Evolutionary conservation across 192 early-diverging fungal species (phyloP).

Genomic region (Podila epigama): DNA sequence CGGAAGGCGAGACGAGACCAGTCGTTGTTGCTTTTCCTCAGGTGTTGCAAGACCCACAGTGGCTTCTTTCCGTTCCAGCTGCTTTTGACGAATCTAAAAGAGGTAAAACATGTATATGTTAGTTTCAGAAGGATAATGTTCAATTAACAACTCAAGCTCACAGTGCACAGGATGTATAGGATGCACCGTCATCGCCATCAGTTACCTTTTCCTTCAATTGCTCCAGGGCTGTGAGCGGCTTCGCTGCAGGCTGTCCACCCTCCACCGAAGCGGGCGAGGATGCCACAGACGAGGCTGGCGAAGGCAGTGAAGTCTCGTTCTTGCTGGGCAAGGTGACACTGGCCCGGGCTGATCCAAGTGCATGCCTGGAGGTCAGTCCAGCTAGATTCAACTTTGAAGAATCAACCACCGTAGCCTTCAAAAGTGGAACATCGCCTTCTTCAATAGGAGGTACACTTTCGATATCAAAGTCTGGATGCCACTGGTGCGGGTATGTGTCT

Average conservation of each 20-base stretch:
- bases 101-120: neutral
- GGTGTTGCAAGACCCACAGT: neutral
- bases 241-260: neutral
- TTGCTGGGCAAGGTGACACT: neutral
- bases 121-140: neutral
- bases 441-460: slow-evolving; percentile 26
- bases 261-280: neutral
- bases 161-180: too few species aligned
- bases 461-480: slow-evolving; percentile 44
- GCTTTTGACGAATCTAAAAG: slow-evolving; percentile 24
- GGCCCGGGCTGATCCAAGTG: neutral
- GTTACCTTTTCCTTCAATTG: slow-evolving; percentile 37
- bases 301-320: neutral
- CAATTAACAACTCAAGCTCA: too few species aligned
- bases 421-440: slow-evolving; percentile 19
- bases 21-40: slow-evolving; percentile 18
- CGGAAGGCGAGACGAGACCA: slow-evolving; percentile 19
- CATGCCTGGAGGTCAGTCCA: neutral
- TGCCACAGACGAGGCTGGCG: neutral
- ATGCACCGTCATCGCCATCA: too few species aligned
- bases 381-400: slow-evolving; percentile 12
- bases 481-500: slow-evolving; percentile 22
- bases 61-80: slow-evolving; percentile 18
- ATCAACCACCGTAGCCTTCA: slow-evolving; percentile 17
- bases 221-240: slow-evolving; percentile 15